These are phyloP conservation scores for Curvularia sp. DNA, from an alignment of 2,329 filamentous ascomycete genomes.

Conservation along the genomic window DNA sequence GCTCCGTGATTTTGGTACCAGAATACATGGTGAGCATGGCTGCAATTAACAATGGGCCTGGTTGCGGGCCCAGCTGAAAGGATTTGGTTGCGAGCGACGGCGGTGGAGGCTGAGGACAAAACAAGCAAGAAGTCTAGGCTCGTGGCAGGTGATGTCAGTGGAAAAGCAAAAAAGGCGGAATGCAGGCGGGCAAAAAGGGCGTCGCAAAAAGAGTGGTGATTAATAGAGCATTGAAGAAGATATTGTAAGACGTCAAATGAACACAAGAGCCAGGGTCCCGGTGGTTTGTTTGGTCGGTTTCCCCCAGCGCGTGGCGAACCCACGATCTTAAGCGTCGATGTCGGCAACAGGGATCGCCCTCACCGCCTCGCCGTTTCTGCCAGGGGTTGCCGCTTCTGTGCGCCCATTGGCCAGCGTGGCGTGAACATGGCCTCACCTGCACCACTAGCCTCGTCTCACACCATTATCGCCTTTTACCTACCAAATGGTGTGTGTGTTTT, in stretches of 20 bases:
- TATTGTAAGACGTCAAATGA: background rate
- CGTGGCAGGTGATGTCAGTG: background rate
- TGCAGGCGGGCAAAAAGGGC: background rate
- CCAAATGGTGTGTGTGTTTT: background rate
- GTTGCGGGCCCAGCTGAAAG: conserved; percentile 19
- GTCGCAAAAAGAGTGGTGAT: background rate
- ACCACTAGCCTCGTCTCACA: background rate
- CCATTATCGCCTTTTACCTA: conserved; percentile 3
- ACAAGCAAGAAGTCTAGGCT: background rate
- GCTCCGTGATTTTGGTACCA: conserved; percentile 32
- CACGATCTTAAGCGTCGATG: conserved; percentile 36
- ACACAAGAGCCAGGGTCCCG: conserved; percentile 16
- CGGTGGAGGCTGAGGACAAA: background rate
- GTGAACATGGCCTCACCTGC: conserved; percentile 42
- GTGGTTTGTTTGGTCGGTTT: background rate
- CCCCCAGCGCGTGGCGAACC: conserved; percentile 27
- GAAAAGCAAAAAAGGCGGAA: background rate
- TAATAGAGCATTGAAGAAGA: background rate
- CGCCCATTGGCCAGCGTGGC: conserved; percentile 27
- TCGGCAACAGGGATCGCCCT: conserved; percentile 23
- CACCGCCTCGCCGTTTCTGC: conserved; percentile 27
- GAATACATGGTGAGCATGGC: conserved; percentile 39
- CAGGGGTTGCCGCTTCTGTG: conserved; percentile 27
- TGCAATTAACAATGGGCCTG: conserved; percentile 20
- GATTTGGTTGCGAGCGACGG: background rate